These are phyloP conservation scores for Cercospora canescens DNA, from an alignment of 2,329 filamentous ascomycete genomes.

Conservation along the genomic window DNA sequence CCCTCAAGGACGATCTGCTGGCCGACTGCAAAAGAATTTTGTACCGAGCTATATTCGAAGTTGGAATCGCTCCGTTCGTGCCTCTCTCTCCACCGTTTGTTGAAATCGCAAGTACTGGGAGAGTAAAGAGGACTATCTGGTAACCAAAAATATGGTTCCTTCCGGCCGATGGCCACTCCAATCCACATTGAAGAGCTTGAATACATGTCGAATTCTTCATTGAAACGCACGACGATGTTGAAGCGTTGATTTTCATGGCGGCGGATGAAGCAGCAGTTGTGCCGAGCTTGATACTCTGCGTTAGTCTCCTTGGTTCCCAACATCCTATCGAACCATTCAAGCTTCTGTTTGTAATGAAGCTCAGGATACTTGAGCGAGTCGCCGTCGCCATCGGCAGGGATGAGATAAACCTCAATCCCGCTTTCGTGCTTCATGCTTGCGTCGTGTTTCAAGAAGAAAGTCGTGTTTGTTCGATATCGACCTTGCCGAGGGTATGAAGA, in stretches of 20 bases:
- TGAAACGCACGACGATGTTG: background rate
- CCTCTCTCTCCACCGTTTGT: too few species aligned
- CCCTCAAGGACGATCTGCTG: background rate
- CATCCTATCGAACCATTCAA: background rate
- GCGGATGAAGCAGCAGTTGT: background rate
- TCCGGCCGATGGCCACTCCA: background rate
- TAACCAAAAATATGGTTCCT: background rate
- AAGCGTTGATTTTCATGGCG: background rate
- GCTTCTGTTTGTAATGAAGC: background rate
- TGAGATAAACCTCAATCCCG: slow-evolving; percentile 8
- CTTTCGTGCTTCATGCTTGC: background rate
- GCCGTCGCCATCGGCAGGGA: background rate
- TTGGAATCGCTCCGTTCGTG: background rate
- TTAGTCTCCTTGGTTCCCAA: background rate
- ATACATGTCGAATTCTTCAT: background rate
- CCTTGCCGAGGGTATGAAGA: too few species aligned
- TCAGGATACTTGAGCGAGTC: background rate
- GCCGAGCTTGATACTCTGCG: background rate
- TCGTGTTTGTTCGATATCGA: background rate
- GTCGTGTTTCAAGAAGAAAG: background rate
- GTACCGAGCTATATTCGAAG: background rate
- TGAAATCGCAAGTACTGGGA: too few species aligned
- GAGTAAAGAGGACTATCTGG: too few species aligned
- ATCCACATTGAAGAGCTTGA: background rate
- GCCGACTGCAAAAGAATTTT: background rate